Conservation (phyloP, 495 filamentous ascomycete species). For the Polyplosphaeria fusca region DNA sequence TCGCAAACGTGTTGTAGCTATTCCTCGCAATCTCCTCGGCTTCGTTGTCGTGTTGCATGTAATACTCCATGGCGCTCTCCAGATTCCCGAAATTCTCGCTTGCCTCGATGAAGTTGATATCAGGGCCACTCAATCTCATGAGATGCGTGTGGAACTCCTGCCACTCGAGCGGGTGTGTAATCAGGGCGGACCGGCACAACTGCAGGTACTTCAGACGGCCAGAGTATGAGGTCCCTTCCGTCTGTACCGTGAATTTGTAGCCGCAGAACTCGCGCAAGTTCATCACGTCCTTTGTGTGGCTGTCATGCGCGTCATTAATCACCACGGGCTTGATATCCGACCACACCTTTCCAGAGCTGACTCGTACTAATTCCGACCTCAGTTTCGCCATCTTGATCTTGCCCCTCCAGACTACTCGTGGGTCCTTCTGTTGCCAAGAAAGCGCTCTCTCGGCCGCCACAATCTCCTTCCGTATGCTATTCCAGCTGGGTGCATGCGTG, state of each 20-base stretch:
- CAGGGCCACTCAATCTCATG: constrained; percentile 40
- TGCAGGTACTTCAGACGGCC: constrained; percentile 55
- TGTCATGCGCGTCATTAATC: constrained; percentile 24
- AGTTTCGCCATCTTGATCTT: constrained; percentile 42
- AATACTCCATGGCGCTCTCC: constrained; percentile 45
- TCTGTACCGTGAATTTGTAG: constrained; percentile 51
- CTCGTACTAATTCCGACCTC: constrained; percentile 46
- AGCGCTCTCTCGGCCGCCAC: constrained; percentile 1
- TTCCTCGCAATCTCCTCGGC: constrained; percentile 51
- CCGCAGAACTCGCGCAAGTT: constrained; percentile 50
- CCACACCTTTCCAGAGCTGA: constrained; percentile 44
- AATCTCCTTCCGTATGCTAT: constrained; percentile 22
- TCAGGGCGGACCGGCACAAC: constrained; percentile 49
- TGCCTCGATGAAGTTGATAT: constrained; percentile 54
- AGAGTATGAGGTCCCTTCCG: constrained; percentile 61
- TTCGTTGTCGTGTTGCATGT: constrained; percentile 44
- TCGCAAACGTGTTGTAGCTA: constrained; percentile 47
- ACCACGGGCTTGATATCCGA: constrained; percentile 50
- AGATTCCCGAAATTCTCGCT: constrained; percentile 53
- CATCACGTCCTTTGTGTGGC: constrained; percentile 42
- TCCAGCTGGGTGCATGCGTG: constrained; percentile 25
- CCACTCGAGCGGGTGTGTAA: constrained; percentile 50
- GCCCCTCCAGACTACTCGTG: constrained; percentile 21
- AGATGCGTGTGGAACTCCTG: constrained; percentile 53
- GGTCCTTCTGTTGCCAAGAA: constrained; percentile 14